Conservation (phyloP, 169 alveolate species). For the Cryptosporidium xiaoi region DNA sequence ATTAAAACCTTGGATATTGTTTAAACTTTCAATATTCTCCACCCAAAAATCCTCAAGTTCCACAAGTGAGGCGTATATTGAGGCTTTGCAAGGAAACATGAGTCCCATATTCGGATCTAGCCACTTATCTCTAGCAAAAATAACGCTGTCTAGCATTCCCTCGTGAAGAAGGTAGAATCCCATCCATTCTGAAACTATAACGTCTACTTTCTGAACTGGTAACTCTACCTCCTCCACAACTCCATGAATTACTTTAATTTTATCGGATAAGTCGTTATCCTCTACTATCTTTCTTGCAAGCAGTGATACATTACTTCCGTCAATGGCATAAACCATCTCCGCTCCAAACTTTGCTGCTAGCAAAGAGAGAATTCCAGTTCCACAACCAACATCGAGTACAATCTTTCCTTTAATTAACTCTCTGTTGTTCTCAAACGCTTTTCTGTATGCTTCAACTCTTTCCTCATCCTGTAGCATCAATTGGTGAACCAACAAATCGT, state of each 20-base stretch:
- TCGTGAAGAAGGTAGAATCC: constrained; percentile 89
- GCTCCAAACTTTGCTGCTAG: constrained; percentile 90
- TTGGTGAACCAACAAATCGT: constrained; percentile 78
- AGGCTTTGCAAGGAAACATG: constrained; percentile 61
- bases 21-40: constrained; percentile 39
- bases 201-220: constrained; percentile 80
- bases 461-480: constrained; percentile 79
- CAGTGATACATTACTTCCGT: constrained; percentile 82
- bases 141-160: constrained; percentile 87
- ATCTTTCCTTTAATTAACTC: constrained; percentile 80
- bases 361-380: constrained; percentile 87
- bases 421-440: constrained; percentile 67
- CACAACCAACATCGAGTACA: constrained; percentile 90
- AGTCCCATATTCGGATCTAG: constrained; percentile 74
- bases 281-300: constrained; percentile 80
- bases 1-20: constrained; percentile 49
- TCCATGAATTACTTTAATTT: constrained; percentile 80
- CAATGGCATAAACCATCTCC: constrained; percentile 85
- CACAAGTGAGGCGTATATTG: constrained; percentile 58
- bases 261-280: constrained; percentile 80
- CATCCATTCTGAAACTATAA: constrained; percentile 89
- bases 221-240: constrained; percentile 85
- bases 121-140: constrained; percentile 88
- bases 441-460: constrained; percentile 74
- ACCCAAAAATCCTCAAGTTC: constrained; percentile 68